A percentile compares a stretch with the other conserved stretches of the same genome.
phyloP scores from a whole-genome alignment of 768 basidiomycete genomes.

The Leucocoprinus sp. region DNA sequence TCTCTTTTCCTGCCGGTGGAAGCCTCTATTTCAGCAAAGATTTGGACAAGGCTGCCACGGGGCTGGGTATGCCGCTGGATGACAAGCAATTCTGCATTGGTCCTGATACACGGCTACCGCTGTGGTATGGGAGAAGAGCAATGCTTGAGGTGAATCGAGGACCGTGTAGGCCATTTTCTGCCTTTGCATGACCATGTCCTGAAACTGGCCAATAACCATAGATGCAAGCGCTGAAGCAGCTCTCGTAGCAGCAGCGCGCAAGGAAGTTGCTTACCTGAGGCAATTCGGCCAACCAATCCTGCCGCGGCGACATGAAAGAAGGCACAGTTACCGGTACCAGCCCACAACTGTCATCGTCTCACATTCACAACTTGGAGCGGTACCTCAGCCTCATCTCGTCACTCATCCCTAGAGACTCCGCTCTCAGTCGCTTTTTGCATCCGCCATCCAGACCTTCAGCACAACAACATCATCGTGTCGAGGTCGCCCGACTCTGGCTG shows the following conservation, averaged over 20 bases:
- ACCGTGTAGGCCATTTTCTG: conserved; percentile 38
- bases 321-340: conserved; percentile 36
- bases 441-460: conserved; percentile 46
- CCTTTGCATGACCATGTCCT: conserved; percentile 21
- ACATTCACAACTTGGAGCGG: conserved; percentile 40
- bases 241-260: conserved; percentile 32
- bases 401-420: conserved; percentile 32
- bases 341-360: conserved; percentile 33
- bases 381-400: conserved; percentile 41
- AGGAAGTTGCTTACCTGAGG: conserved; percentile 41
- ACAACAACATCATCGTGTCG: conserved; percentile 40
- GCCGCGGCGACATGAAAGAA: conserved; percentile 34
- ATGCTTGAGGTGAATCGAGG: conserved; percentile 41
- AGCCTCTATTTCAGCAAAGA: conserved; percentile 35
- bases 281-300: conserved; percentile 40
- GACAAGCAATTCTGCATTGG: conserved; percentile 37
- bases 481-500: conserved; percentile 34
- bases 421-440: conserved; percentile 38
- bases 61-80: conserved; percentile 26
- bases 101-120: conserved; percentile 32
- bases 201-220: conserved; percentile 28
- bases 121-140: conserved; percentile 45
- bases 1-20: conserved; percentile 35
- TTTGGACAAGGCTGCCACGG: conserved; percentile 30
- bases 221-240: conserved; percentile 35